phyloP scores from a whole-genome alignment of 2,329 filamentous ascomycete species.

The Exophiala bonariae region DNA sequence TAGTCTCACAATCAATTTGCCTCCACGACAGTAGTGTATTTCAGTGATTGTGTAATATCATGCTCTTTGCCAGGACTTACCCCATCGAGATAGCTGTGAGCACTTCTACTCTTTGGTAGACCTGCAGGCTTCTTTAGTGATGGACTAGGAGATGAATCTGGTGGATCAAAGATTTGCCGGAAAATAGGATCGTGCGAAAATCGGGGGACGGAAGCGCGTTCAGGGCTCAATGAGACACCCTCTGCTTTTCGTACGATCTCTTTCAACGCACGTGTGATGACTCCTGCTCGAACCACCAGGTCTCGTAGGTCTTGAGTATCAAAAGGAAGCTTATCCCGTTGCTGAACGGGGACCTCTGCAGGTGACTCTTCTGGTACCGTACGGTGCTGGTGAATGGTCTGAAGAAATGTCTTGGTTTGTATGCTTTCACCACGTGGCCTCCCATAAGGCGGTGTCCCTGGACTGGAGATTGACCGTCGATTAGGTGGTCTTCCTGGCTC shows the following conservation, averaged over 20 bases:
- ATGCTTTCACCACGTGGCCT: slow-evolving; percentile 57
- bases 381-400: slow-evolving; percentile 56
- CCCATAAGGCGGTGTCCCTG: slow-evolving; percentile 30
- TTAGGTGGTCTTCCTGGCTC: slow-evolving; percentile 11
- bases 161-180: slow-evolving; percentile 48
- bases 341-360: slow-evolving; percentile 30
- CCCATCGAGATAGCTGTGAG: slow-evolving; percentile 31
- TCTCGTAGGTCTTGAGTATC: slow-evolving; percentile 64
- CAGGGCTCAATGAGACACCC: slow-evolving; percentile 38
- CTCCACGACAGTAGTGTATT: slow-evolving; percentile 20
- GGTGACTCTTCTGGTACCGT: slow-evolving; percentile 32
- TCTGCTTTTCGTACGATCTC: slow-evolving; percentile 52
- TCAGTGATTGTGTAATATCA: slow-evolving; percentile 20
- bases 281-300: slow-evolving; percentile 55
- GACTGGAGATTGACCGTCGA: slow-evolving; percentile 27
- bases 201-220: slow-evolving; percentile 24
- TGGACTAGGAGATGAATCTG: slow-evolving; percentile 34
- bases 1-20: slow-evolving; percentile 16
- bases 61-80: slow-evolving; percentile 27
- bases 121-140: slow-evolving; percentile 22
- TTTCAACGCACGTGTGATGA: slow-evolving; percentile 50
- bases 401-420: slow-evolving; percentile 63
- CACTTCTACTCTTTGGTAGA: slow-evolving; percentile 31
- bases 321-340: slow-evolving; percentile 60
- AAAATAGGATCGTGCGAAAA: slow-evolving; percentile 44